A percentile compares a stretch with the other conserved stretches of the same genome.
Evolutionary conservation across 352 stramenopile genomes (phyloP).

Genomic region (Phytopythium montanum): DNA sequence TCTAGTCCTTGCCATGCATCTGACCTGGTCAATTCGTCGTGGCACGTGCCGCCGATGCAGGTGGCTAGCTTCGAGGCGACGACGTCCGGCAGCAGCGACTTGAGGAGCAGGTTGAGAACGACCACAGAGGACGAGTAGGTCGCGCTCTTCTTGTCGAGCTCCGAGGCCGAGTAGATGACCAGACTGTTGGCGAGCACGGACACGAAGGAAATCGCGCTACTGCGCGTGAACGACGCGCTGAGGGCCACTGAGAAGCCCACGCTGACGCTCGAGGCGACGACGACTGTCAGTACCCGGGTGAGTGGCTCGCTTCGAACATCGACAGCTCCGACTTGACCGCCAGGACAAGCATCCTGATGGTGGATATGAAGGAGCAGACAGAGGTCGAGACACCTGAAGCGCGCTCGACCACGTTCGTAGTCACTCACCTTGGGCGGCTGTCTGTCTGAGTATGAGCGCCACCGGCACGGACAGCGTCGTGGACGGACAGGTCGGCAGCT

Average conservation of each 20-base stretch:
- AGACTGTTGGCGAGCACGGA: conserved; percentile 41
- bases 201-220: conserved; percentile 33
- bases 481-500: conserved; percentile 39
- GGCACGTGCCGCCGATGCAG: conserved; percentile 42
- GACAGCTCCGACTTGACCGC: conserved; percentile 15
- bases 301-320: conserved; percentile 3
- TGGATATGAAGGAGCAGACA: conserved; percentile 44
- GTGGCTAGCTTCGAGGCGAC: conserved; percentile 32
- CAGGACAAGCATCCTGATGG: conserved; percentile 35
- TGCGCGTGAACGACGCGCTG: conserved; percentile 47
- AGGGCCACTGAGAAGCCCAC: conserved; percentile 24
- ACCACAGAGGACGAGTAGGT: conserved; percentile 38
- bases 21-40: conserved; percentile 7
- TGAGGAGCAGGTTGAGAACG: conserved; percentile 31
- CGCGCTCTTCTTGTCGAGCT: conserved; percentile 64
- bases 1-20: too few species aligned
- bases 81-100: conserved; percentile 48
- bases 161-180: conserved; percentile 35
- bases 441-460: conserved; percentile 31
- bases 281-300: too few species aligned
- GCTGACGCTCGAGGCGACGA: conserved; percentile 21
- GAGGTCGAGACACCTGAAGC: conserved; percentile 18
- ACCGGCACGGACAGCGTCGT: conserved; percentile 34
- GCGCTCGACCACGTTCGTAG: conserved; percentile 36
- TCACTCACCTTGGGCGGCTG: conserved; percentile 21